phyloP scores from a whole-genome alignment of 1,284 basidiomycete genomes.

The Pisolithus thermaeus region DNA sequence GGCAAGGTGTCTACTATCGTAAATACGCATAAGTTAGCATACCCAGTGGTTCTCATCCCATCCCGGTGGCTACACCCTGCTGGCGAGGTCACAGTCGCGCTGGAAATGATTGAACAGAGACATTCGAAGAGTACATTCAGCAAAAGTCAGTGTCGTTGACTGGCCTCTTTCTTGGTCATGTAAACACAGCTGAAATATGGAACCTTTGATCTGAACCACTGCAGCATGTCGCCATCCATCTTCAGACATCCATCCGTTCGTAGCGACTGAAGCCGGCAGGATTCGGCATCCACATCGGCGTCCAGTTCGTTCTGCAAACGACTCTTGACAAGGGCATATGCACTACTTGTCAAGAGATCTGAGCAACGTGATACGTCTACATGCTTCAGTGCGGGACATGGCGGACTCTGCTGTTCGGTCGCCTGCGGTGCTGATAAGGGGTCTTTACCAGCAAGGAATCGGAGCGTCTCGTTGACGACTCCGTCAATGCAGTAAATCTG shows the following conservation, averaged over 20 bases:
- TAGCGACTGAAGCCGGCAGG: slow-evolving; percentile 36
- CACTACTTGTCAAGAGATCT: slow-evolving; percentile 46
- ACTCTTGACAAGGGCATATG: slow-evolving; percentile 52
- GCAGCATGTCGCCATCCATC: slow-evolving; percentile 49
- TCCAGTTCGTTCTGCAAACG: slow-evolving; percentile 25
- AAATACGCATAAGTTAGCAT: too few relatives aligned
- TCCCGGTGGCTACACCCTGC: background rate
- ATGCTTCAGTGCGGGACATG: slow-evolving; percentile 50
- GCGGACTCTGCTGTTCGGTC: slow-evolving; percentile 11
- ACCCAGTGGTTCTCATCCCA: too few relatives aligned
- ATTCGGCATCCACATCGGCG: slow-evolving; percentile 3
- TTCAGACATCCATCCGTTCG: slow-evolving; percentile 49
- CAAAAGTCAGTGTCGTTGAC: slow-evolving; percentile 5
- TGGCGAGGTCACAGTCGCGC: too few relatives aligned
- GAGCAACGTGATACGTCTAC: slow-evolving; percentile 52
- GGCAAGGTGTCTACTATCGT: too few relatives aligned
- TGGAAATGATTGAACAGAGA: too few relatives aligned
- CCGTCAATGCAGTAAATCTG: slow-evolving; percentile 32
- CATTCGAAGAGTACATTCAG: background rate
- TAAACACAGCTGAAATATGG: slow-evolving; percentile 53
- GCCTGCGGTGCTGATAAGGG: background rate
- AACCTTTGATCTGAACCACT: slow-evolving; percentile 55
- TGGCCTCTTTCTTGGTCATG: slow-evolving; percentile 39
- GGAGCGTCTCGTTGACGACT: slow-evolving; percentile 36
- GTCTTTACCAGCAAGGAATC: slow-evolving; percentile 31